These are phyloP conservation scores for Cyberlindnera suaveolens DNA, from an alignment of 805 yeast species.

Conservation along the genomic window DNA sequence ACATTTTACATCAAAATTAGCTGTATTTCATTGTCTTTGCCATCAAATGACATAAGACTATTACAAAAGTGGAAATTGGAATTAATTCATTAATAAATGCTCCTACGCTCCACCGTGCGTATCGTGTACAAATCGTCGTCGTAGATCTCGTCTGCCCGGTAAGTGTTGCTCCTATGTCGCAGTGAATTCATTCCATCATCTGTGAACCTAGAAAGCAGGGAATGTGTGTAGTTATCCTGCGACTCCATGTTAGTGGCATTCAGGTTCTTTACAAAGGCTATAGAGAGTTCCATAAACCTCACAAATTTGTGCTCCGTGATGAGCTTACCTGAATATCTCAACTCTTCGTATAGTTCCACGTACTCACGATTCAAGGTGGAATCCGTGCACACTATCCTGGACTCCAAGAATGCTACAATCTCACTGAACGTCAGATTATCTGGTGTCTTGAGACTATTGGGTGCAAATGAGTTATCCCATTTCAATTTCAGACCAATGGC, in stretches of 20 bases:
- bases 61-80: too few species aligned
- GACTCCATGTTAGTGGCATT: slow-evolving; percentile 4
- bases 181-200: background rate
- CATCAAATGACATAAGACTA: too few species aligned
- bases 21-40: too few species aligned
- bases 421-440: slow-evolving; percentile 36
- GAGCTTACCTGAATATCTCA: slow-evolving; percentile 59
- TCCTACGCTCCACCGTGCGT: too few species aligned
- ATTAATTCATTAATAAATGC: too few species aligned
- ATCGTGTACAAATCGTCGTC: too few species aligned
- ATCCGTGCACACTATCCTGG: slow-evolving; percentile 16
- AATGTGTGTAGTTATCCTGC: background rate
- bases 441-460: slow-evolving; percentile 30
- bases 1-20: too few species aligned
- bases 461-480: slow-evolving; percentile 34
- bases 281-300: slow-evolving; percentile 45
- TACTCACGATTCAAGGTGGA: slow-evolving; percentile 25
- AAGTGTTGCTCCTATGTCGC: too few species aligned
- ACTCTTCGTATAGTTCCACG: slow-evolving; percentile 54
- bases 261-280: slow-evolving; percentile 26
- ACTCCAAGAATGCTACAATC: slow-evolving; percentile 31
- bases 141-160: too few species aligned
- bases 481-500: slow-evolving; percentile 54
- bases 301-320: slow-evolving; percentile 55
- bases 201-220: background rate